These are phyloP conservation scores for Iris pallida DNA, from an alignment of 116 monocot species.

Conservation along the genomic window DNA sequence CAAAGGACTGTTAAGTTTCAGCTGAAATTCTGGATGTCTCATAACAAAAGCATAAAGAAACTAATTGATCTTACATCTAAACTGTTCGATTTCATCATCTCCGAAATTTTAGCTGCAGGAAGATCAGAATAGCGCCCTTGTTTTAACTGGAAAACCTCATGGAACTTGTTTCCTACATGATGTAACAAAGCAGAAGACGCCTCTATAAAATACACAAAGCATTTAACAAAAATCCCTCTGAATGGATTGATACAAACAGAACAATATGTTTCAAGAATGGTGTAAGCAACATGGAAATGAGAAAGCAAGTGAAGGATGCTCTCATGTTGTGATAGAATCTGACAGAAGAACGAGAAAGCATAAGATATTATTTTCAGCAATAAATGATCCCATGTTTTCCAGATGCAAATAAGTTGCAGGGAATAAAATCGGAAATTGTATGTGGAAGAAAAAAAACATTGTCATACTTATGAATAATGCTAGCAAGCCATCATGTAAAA, in stretches of 20 bases:
- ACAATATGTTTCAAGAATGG: not conserved
- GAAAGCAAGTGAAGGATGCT: not conserved
- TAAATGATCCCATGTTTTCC: not conserved
- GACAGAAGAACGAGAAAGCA: not conserved
- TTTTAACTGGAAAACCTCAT: slow-evolving; percentile 77
- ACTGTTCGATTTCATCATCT: slow-evolving; percentile 73
- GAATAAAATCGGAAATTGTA: not conserved
- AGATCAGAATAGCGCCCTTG: slow-evolving; percentile 67
- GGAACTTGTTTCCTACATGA: slow-evolving; percentile 53
- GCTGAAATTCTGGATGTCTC: too few relatives aligned
- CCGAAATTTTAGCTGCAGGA: slow-evolving; percentile 68
- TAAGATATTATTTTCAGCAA: not conserved
- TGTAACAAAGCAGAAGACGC: slow-evolving; percentile 29
- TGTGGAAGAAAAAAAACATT: not conserved
- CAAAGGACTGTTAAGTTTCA: not conserved
- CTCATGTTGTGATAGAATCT: not conserved
- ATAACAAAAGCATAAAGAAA: not conserved
- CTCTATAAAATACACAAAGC: slow-evolving; percentile 21
- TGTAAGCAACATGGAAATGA: not conserved
- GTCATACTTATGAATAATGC: not conserved
- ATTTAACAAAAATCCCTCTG: not conserved
- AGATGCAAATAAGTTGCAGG: not conserved
- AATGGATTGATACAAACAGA: not conserved
- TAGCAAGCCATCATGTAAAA: not conserved
- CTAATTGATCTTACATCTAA: slow-evolving; percentile 63